Evolutionary conservation across 2,329 filamentous ascomycete species (phyloP).

Genomic region (Apiospora marii): DNA sequence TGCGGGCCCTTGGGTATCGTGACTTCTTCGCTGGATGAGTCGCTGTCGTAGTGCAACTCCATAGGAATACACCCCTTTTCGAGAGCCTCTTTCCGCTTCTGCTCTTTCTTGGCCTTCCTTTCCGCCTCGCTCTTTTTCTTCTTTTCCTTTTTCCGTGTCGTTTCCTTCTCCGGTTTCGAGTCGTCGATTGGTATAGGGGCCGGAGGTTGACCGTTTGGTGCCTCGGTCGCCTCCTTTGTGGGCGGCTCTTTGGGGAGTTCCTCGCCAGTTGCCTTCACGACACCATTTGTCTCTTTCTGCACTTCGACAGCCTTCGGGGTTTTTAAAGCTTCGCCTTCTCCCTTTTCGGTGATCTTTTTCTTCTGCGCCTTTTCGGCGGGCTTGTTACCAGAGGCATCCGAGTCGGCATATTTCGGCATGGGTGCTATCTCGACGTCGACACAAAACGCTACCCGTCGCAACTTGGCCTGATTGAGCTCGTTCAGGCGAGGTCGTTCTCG

Average conservation of each 20-base stretch:
- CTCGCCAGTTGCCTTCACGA: slow-evolving; percentile 53
- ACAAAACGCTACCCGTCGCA: slow-evolving; percentile 91
- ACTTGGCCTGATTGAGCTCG: slow-evolving; percentile 80
- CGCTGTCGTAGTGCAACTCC: slow-evolving; percentile 78
- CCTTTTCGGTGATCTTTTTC: slow-evolving; percentile 71
- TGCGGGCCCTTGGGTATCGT: slow-evolving; percentile 44
- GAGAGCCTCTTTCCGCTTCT: slow-evolving; percentile 83
- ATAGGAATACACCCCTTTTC: slow-evolving; percentile 88
- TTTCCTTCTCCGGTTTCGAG: slow-evolving; percentile 48
- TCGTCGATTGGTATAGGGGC: slow-evolving; percentile 42
- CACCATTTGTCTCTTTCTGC: slow-evolving; percentile 59
- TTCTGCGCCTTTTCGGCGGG: slow-evolving; percentile 65
- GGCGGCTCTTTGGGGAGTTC: slow-evolving; percentile 48
- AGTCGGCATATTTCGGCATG: slow-evolving; percentile 78
- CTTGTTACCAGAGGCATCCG: slow-evolving; percentile 58
- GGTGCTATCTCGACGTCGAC: slow-evolving; percentile 98
- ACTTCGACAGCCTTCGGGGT: slow-evolving; percentile 67
- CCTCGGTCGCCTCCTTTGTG: slow-evolving; percentile 29
- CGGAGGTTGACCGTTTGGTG: not conserved
- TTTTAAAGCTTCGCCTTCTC: slow-evolving; percentile 79
- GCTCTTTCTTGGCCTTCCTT: slow-evolving; percentile 89
- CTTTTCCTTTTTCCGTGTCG: slow-evolving; percentile 86
- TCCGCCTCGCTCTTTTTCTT: slow-evolving; percentile 96
- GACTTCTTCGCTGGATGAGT: slow-evolving; percentile 56
- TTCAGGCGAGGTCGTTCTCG: slow-evolving; percentile 81